Base-by-base conservation (phyloP, 78 protist species). In the Fonticula alba region DNA sequence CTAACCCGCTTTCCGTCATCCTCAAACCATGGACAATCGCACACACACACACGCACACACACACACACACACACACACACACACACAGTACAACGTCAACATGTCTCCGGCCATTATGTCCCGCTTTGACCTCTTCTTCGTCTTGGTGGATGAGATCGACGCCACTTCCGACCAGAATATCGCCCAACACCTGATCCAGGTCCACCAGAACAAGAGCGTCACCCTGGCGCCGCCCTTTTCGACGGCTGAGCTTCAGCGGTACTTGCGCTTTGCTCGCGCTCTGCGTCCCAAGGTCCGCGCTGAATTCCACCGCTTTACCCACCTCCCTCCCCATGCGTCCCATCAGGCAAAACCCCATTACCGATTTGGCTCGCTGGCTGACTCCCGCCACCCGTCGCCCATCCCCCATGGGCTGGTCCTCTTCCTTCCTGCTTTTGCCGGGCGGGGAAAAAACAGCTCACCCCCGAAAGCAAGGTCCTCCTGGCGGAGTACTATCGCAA, bases 71-170 rank as follows among this genome's bases (percentile, higher is more conserved):
- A 3, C 6, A n/a, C 35, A 10, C 3, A 1, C 50, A 3, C 20
- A 7, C 7, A 7, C 32, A 7, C 56, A 56, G 65, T 52, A 33
- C n/a, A 97, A 97, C 69, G 56, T 97, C 22, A 75, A 68, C 49
- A 83, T 97, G 61, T 75, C 89, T 2, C 64, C 93, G 5, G 82
- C 99, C n/a, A 76, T 97, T 51, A 86, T 97, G 97, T 85, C 95
- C 0, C 89, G 99, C 36, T 97, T 97, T 66, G 99, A 97, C 61
- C 82, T 97, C 53, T 92, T 95, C 78, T 97, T 92, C 69, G 77
- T 92, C 41, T 77, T 96, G 24, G 31, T 79, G n/a, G 99, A 96
- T 65, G 84, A 91, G 33, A 43, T 75, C 62, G 63, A 89, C 53
- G 86, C 72, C n/a, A 73, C 37, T 14, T 27, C 57, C 9, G 99